Conservation (phyloP, 805 yeast genomes). For the Hanseniaspora singularis region DNA sequence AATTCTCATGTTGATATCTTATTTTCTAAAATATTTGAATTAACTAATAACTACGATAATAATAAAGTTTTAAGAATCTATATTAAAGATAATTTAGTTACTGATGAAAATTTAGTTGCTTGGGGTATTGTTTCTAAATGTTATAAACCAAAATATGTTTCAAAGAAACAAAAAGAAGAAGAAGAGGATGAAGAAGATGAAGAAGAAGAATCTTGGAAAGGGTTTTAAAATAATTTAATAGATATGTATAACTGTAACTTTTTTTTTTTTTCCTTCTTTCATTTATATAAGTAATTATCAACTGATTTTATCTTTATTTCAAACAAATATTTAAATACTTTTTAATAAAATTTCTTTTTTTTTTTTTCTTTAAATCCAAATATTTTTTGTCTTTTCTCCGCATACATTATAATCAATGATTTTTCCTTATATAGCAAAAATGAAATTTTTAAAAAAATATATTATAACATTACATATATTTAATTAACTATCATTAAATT, state of each 20-base stretch:
- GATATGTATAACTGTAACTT: neutral
- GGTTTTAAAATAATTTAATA: slow-evolving; percentile 23
- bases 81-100: slow-evolving; percentile 52
- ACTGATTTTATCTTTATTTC: too few species aligned
- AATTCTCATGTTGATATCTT: slow-evolving; percentile 44
- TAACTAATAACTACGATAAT: slow-evolving; percentile 37
- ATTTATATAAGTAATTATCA: too few species aligned
- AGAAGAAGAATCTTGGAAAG: slow-evolving; percentile 31
- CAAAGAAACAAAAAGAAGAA: slow-evolving; percentile 15
- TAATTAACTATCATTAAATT: too few species aligned
- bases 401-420: too few species aligned
- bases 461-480: too few species aligned
- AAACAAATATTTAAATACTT: too few species aligned
- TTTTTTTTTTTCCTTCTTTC: neutral
- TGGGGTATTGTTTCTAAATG: slow-evolving; percentile 43
- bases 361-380: too few species aligned
- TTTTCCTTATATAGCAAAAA: too few species aligned
- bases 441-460: too few species aligned
- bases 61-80: slow-evolving; percentile 55
- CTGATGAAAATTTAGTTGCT: slow-evolving; percentile 46
- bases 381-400: too few species aligned
- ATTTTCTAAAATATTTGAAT: slow-evolving; percentile 46
- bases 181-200: slow-evolving; percentile 26
- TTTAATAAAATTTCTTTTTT: too few species aligned
- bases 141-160: slow-evolving; percentile 7